Percentiles rank a stretch among this genome's conserved stretches.
phyloP scores from a whole-genome alignment of 805 yeast species.

The Yarrowia keelungensis region DNA sequence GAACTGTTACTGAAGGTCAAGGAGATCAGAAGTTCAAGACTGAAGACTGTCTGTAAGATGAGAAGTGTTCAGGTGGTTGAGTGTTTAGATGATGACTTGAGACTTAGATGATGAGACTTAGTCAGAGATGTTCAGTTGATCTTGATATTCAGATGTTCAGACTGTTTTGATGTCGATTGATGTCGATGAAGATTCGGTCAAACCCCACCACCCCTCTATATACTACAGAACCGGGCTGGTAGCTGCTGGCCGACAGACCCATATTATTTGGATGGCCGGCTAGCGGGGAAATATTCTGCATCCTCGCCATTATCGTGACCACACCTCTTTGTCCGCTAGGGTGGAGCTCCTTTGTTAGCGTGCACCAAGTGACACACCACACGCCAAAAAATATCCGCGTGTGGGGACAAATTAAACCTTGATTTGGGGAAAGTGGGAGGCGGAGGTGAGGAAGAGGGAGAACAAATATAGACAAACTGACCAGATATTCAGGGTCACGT shows the following conservation, averaged over 20 bases:
- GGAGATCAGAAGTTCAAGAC: no score
- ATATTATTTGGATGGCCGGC: neutral
- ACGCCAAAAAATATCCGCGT: neutral
- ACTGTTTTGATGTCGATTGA: no score
- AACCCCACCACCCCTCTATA: neutral
- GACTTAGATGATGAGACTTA: no score
- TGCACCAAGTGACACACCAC: neutral
- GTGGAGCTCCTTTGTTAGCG: conserved; percentile 1
- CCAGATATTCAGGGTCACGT: neutral
- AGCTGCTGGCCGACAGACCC: neutral
- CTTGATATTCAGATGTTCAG: no score
- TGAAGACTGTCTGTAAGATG: no score
- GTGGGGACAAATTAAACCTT: conserved; percentile 20
- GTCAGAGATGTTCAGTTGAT: no score
- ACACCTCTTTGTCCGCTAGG: neutral
- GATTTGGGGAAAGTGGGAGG: neutral
- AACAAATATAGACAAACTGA: neutral
- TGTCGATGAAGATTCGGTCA: neutral
- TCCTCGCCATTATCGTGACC: neutral
- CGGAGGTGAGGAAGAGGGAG: neutral
- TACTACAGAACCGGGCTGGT: conserved; percentile 1
- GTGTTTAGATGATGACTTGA: no score
- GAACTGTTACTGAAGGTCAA: no score
- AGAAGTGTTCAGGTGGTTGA: neutral
- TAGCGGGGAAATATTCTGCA: conserved; percentile 1